Base-by-base conservation (phyloP, 148 eudicot genomes). In the Dysphania ambrosioides region DNA sequence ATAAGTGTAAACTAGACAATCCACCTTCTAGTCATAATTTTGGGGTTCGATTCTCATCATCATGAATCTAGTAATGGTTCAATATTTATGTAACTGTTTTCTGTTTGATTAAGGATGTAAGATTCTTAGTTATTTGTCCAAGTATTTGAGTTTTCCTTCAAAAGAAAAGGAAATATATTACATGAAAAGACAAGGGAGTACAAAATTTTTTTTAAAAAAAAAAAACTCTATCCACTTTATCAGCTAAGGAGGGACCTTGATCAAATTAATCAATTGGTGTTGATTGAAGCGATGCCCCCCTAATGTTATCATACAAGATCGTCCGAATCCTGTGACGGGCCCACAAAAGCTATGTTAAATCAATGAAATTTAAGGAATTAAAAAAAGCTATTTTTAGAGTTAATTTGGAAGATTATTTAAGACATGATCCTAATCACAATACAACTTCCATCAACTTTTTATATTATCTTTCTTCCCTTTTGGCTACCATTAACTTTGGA, bases 361-460 rank as follows among this genome's bases (percentile, higher is more conserved):
- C 42, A 74, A 63, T 30, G 27, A 74, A 62, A 74, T 12, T 51
- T 67, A 66, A 67, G 64, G 65, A 75, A 66, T 66, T 16, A 73
- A 75, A 36, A 73, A 75, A 36, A 3, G 34, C 70, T 51, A 53
- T 66, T 26, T 21, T 6, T 66, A 51, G 26, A 66, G 59, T 44
- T 38, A 66, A 47, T 36, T 55, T 44, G 73, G 32, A 44, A 18
- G 30, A 76, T 73, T 59, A 40, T 23, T 57, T 36, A 2, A 56
- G 63, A 27, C 67, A 68, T 30, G 41, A 68, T 76, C 79, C 41
- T 68, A 76, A 74, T 74, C 78, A 51, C 35, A 18, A 65, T 76
- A 68, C 72, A 57, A 68, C 40, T 76, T 58, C 65, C 60, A 68
- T 76, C 56, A 76, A 68, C 79, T 76, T 76, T 68, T 23, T 76